Evolutionary conservation across 768 basidiomycete species (phyloP), one percentile per base, ranked within the genome.

Genomic region (Leccinum disarticulatum): DNA sequence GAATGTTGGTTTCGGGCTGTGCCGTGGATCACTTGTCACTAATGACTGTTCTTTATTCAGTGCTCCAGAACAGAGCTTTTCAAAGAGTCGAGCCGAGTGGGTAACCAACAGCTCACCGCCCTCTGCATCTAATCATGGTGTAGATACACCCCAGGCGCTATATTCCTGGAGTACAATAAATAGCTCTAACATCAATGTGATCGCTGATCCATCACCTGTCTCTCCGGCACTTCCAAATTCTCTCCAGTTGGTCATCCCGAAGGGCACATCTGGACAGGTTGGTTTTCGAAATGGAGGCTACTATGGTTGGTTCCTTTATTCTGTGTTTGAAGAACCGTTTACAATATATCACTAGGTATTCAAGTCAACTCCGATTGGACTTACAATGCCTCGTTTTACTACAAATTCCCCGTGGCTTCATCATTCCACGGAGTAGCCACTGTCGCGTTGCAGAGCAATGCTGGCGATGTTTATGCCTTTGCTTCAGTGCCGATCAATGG

Each of bases 61-160:
- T 87, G 17, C 76, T 88, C 3, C 86, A 84, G 68, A 89, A 89
- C 65, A 77, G 87, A 17, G 87, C 87, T 3, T 87, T 88, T 68
- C 87, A 88, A 64, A 77, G 83, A 61, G 84, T 87, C 35, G 77
- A 79, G 4, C 80, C 86, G 15, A 76, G 85, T 83, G 65, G 7
- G 73, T 53, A 10, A 28, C 14, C 3, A 33, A 35, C 25, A 2
- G 56, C 17, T 36, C 15, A 8, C 49, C 27, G 43, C 25, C 15
- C 7, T 11, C 13, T 22, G 27, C 15, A 27, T 14, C 53, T 55
- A 19, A 68, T 25, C 1, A 2, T 4, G 10, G 35, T 19, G n/a
- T 52, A 83, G 83, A 77, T 58, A 82, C 82, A 8, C 43, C 76
- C 1, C 76, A 69, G 0, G 81, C 87, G 8, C 72, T 87, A 4